Base-by-base conservation (phyloP, 1,139 yeast genomes). In the Suhomyces guaymorum region DNA sequence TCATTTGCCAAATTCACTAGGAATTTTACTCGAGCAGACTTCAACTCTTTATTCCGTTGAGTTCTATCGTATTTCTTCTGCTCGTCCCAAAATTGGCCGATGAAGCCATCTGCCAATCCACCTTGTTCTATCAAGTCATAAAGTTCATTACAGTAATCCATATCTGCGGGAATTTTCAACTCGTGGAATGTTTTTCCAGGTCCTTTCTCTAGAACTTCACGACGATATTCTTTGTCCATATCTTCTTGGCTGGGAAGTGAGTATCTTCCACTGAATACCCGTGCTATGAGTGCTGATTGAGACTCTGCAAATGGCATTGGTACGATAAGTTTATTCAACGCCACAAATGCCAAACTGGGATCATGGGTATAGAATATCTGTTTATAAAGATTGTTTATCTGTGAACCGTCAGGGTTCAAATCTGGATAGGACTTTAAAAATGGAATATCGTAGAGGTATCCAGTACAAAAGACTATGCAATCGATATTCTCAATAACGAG, bases 291-390 rank as follows among this genome's bases (percentile, higher is more conserved):
- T 19, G 70, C 65, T 5, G 64, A 69, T 49, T 73, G 78, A 13
- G 68, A 63, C 51, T 73, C 78, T 4, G 73, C 60, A 21, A 70
- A 55, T 17, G 78, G 74, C 58, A 73, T 65, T 13, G 79, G 79
- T 18, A 70, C 59, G 14, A 71, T 61, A 30, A 62, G 57, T 39
- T 67, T 68, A 24, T 64, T 58, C 20, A 73, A 47, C 1, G 65
- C 71, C 8, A 64, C 51, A 35, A 67, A 61, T 15, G 65, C 52
- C 33, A 74, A 51, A 2, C 75, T 55, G 2, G 77, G 72, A 42
- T 74, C 79, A 2, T 63, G 47, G 23, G 66, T 62, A 42, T 70
- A 64, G 47, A 74, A 71, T 7, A 72, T 54, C 39, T 73, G 78
- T 37, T 63, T 58, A 49, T 68, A 70, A 10, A 74, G 30, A 28